Percentiles rank a stretch among this genome's conserved stretches.
Conservation (phyloP, 441 rosid species). For the Brassica hybrid region DNA sequence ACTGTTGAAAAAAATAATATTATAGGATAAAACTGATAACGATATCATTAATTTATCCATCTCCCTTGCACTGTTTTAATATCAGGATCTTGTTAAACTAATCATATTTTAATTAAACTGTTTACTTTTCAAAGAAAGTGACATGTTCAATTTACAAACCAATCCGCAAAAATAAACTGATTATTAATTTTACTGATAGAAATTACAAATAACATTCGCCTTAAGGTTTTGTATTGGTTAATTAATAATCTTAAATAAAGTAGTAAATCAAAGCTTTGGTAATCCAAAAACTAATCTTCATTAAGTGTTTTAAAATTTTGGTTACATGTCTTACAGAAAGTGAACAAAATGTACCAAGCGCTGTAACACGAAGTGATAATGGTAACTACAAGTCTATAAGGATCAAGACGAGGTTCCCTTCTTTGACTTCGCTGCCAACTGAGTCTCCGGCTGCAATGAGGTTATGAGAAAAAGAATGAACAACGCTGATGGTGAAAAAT, state of each 20-base stretch:
- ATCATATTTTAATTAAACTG: background rate
- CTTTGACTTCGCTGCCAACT: constrained; percentile 40
- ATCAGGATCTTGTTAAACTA: background rate
- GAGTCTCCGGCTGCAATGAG: constrained; percentile 38
- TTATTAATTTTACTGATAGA: background rate
- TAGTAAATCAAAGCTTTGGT: background rate
- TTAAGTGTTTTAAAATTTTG: background rate
- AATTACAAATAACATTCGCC: background rate
- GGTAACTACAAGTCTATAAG: background rate
- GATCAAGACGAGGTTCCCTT: constrained; percentile 34
- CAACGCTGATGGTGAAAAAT: background rate
- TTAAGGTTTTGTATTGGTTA: too few relatives aligned
- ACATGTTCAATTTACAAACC: background rate
- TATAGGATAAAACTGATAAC: background rate
- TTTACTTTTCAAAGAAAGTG: background rate
- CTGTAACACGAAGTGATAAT: background rate
- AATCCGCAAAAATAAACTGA: too few relatives aligned
- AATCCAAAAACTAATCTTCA: background rate
- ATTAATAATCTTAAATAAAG: background rate
- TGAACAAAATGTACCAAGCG: background rate
- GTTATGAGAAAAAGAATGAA: background rate
- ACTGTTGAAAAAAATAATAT: background rate
- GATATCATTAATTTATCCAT: background rate
- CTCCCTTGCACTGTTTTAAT: background rate
- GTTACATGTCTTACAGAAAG: background rate